Evolutionary conservation across 2,329 filamentous ascomycete species (phyloP).

Genomic region (Fusarium piperis): DNA sequence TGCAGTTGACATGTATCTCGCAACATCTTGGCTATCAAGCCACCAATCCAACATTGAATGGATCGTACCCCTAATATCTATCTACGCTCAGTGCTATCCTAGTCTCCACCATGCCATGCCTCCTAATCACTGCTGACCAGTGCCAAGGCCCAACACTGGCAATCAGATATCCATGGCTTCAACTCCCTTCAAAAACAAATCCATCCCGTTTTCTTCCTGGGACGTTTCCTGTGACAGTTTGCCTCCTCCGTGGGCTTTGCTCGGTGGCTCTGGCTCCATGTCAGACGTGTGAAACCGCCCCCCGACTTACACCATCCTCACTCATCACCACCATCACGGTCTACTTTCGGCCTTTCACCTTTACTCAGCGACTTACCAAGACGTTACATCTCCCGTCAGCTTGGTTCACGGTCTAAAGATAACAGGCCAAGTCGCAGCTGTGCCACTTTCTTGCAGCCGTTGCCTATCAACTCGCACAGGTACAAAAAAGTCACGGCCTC

Average conservation of each 20-base stretch:
- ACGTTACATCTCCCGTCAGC: background rate
- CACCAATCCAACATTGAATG: background rate
- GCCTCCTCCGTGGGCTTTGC: background rate
- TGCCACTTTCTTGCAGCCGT: background rate
- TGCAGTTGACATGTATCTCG: background rate
- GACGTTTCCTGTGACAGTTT: background rate
- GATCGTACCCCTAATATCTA: background rate
- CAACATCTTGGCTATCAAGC: background rate
- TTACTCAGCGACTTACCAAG: background rate
- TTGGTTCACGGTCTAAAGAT: background rate
- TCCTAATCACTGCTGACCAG: background rate
- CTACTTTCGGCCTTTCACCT: conserved; percentile 6
- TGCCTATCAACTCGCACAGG: conserved; percentile 5
- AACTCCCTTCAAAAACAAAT: background rate
- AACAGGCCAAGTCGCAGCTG: conserved; percentile 1
- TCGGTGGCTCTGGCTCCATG: background rate
- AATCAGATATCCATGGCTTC: background rate
- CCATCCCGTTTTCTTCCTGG: background rate
- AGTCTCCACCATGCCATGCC: background rate
- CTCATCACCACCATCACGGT: conserved; percentile 13
- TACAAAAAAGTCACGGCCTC: conserved; percentile 13
- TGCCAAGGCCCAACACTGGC: background rate
- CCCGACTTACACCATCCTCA: conserved; percentile 20
- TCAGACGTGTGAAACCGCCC: conserved; percentile 14
- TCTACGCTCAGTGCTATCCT: background rate